Evolutionary conservation across 2,329 filamentous ascomycete genomes (phyloP), one percentile per base, ranked within the genome.

Genomic region (Cadophora gregata): DNA sequence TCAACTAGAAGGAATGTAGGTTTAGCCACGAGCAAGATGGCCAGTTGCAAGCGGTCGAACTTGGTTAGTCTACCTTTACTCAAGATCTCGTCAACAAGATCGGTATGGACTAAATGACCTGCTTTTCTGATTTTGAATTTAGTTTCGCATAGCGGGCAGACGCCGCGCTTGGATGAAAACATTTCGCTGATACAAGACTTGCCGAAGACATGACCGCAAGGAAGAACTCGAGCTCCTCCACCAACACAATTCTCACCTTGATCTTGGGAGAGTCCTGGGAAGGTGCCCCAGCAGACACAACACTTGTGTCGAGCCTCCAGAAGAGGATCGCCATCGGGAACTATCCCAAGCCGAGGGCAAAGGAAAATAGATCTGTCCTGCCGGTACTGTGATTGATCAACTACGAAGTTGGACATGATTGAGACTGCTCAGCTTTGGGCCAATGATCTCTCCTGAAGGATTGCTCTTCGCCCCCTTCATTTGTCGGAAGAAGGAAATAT

Each of bases 201-300:
- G 14, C 36, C 58, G 19, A 60, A 47, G 1, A 47, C 27, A 47
- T 60, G 58, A 36, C 58, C 24, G 24, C 58, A 60, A 4, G n/a
- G 21, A 19, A 60, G 58, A 5, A 45, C 29, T 19, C 58, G 58
- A 31, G 36, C 16, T 47, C 42, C 53, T 14, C 36, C 42, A 4
- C 36, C 58, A 9, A 6, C 6, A 12, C 36, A 45, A 12, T 8
- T 27, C 7, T 60, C 12, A 36, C 24, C 12, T 38, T 24, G 36
- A 9, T 25, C 19, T 1, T 60, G 36, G 36, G 7, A 14, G 16
- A 12, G 29, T 24, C 24, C 12, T 29, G 38, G 7, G 33, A 27
- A 60, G 10, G 9, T 27, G 14, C 58, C 36, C 12, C 21, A 60
- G 58, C 58, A 59, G 21, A 59, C 9, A 27, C 33, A 27, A 19